Evolutionary conservation across 768 basidiomycete species (phyloP).

Genomic region (Rhodosporidiobolus odoratus): DNA sequence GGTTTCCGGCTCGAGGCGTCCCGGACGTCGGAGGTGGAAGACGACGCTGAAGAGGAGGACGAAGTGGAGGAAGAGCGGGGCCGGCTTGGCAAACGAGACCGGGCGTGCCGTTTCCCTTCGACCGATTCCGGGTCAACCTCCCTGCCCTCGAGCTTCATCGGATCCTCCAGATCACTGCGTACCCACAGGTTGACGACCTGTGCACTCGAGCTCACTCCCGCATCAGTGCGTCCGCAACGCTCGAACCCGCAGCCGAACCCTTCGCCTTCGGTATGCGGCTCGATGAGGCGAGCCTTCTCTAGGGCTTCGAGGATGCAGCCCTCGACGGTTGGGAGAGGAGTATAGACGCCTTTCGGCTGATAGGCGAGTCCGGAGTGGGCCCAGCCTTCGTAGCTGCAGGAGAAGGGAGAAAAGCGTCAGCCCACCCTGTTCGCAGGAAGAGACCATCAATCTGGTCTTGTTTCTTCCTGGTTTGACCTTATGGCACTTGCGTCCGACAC

Average conservation of each 20-base stretch:
- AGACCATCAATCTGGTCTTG: too few relatives aligned
- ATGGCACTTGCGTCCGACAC: too few relatives aligned
- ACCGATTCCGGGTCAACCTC: conserved; percentile 37
- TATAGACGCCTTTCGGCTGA: conserved; percentile 51
- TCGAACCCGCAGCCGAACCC: conserved; percentile 77
- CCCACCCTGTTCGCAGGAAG: too few relatives aligned
- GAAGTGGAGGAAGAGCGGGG: not conserved
- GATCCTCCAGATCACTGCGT: conserved; percentile 57
- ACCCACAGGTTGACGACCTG: conserved; percentile 92
- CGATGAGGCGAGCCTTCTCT: conserved; percentile 69
- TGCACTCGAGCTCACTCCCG: conserved; percentile 87
- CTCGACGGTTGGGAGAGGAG: conserved; percentile 84
- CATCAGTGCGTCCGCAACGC: conserved; percentile 87
- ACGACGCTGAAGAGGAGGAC: not conserved
- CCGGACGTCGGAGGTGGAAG: not conserved
- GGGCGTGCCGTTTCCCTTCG: conserved; percentile 8
- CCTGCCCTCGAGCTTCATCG: conserved; percentile 36
- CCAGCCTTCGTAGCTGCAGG: conserved; percentile 67
- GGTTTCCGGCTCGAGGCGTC: conserved; percentile 27
- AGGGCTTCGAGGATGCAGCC: conserved; percentile 75
- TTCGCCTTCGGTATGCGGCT: conserved; percentile 53
- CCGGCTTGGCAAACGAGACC: not conserved
- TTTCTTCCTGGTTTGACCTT: too few relatives aligned
- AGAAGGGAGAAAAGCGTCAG: not conserved
- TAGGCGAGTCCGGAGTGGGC: conserved; percentile 85